Evolutionary conservation across 257 asterid species (phyloP).

Genomic region (Salvia splendens): DNA sequence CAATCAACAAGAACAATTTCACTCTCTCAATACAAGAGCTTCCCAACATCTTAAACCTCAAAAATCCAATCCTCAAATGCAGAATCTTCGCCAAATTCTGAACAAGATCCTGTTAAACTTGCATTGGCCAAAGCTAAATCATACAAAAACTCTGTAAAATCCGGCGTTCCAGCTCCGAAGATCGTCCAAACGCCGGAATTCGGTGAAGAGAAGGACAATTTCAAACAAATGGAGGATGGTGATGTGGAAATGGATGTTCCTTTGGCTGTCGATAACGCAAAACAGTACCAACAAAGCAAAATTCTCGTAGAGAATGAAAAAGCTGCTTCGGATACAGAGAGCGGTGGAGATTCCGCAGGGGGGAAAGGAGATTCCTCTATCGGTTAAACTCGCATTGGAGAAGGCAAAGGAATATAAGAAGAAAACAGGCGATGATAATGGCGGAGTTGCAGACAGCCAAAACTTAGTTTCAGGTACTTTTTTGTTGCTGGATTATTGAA

Average conservation of each 20-base stretch:
- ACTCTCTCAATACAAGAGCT: conserved; percentile 28
- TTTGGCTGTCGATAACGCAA: conserved; percentile 51
- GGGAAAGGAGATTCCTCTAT: conserved; percentile 42
- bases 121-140: conserved; percentile 69
- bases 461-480: conserved; percentile 47
- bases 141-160: conserved; percentile 43
- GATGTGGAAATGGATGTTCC: conserved; percentile 42
- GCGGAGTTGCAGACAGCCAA: conserved; percentile 33
- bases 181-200: conserved; percentile 31
- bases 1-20: conserved; percentile 35
- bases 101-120: conserved; percentile 58
- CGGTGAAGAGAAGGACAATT: conserved; percentile 7
- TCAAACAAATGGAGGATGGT: conserved; percentile 11
- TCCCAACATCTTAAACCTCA: conserved; percentile 40
- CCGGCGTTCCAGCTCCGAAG: conserved; percentile 38
- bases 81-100: conserved; percentile 39
- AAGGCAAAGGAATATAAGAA: conserved; percentile 61
- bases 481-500: background rate
- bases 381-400: conserved; percentile 53
- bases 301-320: conserved; percentile 27
- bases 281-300: conserved; percentile 43
- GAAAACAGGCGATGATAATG: conserved; percentile 36
- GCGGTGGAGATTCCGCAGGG: conserved; percentile 29
- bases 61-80: conserved; percentile 46
- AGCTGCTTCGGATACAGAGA: conserved; percentile 28